These are phyloP conservation scores for barley (Hordeum vulgare) DNA, from an alignment of 176 grass and related monocot genomes.

Conservation along the genomic window MorexV3_pseudomolecules_assembly NC_058523.1:314627767-314628266, in stretches of 20 bases:
- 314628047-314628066: too few relatives aligned
- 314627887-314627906: slow-evolving; percentile 12
- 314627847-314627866: slow-evolving; percentile 8
- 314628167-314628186: slow-evolving; percentile 16
- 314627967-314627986: slow-evolving; percentile 20
- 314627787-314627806: background rate
- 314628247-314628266: too few relatives aligned
- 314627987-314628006: slow-evolving; percentile 21
- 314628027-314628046: too few relatives aligned
- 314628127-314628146: background rate
- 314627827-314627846: slow-evolving; percentile 13
- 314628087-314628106: slow-evolving; percentile 8
- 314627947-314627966: background rate
- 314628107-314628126: background rate
- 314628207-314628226: too few relatives aligned
- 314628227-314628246: too few relatives aligned
- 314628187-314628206: too few relatives aligned
- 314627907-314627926: slow-evolving; percentile 32
- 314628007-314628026: background rate
- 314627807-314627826: background rate
- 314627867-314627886: background rate
- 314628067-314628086: too few relatives aligned
- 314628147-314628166: slow-evolving; percentile 15
- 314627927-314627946: slow-evolving; percentile 4
- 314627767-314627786: background rate